Evolutionary conservation across 257 asterid genomes (phyloP), one percentile per base, ranked within the genome.

Genomic region (Paulownia fortunei): DNA sequence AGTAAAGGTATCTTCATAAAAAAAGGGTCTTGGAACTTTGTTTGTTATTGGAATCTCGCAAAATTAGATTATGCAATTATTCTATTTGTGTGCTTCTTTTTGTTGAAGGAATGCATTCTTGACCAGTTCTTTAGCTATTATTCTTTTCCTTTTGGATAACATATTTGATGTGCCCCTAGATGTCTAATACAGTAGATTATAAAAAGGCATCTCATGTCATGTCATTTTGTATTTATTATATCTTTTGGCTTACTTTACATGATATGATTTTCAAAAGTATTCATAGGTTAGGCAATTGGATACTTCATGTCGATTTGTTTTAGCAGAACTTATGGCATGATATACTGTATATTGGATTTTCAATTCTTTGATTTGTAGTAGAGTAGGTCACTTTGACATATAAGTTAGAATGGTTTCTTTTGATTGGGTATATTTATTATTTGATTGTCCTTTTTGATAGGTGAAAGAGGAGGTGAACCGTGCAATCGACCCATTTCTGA

Each of bases 381-480:
- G 32, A 63, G 36, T 6, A 60, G 21, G 58, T 69, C 16, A 6
- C 46, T 26, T 15, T 16, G 30, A 76, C 56, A 21, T 46, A 63
- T 21, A 47, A 30, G 73, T 32, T 70, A 32, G 82, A 79, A 30
- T 4, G 30, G 9, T 16, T 15, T 47, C 21, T 42, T 75, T 37
- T 34, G 26, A n/a, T 26, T 58, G 26, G 39, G 49, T 58, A 16
- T 81, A 3, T 55, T 41, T 26, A 19, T 21, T 51, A 34, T 81
- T 66, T 27, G 63, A 1, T 19, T 52, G 8, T 63, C 41, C 30
- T 30, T 19, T 8, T 79, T 79, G 49, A 61, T 69, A 92, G 97
- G 97, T 91, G 63, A 84, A 68, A 37, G 94, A 92, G 74, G 97
- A 84, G 67, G 80, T 88, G 52, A 85, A 87, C 5, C 75, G 75